A percentile compares a stretch with the other conserved stretches of the same genome.
Conservation (phyloP, 805 yeast genomes). For the Kockiozyma suomiensis region DNA sequence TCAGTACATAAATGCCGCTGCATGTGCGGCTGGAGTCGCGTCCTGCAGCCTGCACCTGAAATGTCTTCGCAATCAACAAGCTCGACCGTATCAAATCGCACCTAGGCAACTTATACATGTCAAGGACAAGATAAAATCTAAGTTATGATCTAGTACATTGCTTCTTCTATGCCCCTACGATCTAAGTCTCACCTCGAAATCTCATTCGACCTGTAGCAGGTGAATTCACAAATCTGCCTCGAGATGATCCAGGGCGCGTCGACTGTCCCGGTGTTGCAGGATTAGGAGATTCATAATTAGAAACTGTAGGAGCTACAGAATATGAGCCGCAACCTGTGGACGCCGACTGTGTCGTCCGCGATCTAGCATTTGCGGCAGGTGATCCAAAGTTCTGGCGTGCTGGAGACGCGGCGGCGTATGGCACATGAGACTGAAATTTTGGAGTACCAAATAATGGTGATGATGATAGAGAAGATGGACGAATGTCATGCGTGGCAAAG, state of each 20-base stretch:
- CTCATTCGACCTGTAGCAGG: neutral
- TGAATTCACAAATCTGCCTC: neutral
- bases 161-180: neutral
- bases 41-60: too few species aligned
- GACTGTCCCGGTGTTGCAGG: neutral
- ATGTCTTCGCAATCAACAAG: too few species aligned
- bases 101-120: too few species aligned
- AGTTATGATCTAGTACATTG: too few species aligned
- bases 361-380: conserved; percentile 1
- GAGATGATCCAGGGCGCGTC: neutral
- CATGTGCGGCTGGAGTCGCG: conserved; percentile 2
- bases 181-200: neutral
- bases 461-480: conserved; percentile 10
- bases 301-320: neutral
- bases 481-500: conserved; percentile 35
- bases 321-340: neutral
- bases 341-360: neutral
- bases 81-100: too few species aligned
- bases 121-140: too few species aligned
- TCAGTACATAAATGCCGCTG: neutral
- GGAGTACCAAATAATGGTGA: conserved; percentile 3
- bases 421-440: neutral
- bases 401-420: neutral
- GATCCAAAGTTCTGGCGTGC: neutral
- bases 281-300: neutral